A percentile compares a stretch with the other conserved stretches of the same genome.
phyloP scores from a whole-genome alignment of 2,329 filamentous ascomycete species.

The Hypoxylon sp. region DNA sequence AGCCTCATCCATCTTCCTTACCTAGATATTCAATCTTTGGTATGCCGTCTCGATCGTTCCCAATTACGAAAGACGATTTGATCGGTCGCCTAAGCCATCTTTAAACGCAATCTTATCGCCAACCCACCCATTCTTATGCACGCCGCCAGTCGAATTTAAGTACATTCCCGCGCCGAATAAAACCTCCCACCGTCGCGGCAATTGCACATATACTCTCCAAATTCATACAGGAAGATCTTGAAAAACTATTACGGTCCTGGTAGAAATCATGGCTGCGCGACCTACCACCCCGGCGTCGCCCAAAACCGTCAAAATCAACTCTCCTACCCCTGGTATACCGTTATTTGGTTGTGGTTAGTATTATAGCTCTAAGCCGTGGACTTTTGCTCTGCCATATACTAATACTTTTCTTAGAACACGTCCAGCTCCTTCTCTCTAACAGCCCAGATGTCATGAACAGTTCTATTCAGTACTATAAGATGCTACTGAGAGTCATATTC shows the following conservation, averaged over 20 bases:
- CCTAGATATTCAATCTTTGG: constrained; percentile 1
- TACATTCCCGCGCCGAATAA: constrained; percentile 7
- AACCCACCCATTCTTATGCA: not conserved
- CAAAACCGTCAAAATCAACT: constrained; percentile 73
- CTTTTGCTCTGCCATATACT: constrained; percentile 46
- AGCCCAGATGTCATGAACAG: constrained; percentile 75
- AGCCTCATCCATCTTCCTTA: constrained; percentile 5
- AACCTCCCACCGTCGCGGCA: not conserved
- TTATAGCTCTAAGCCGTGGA: not conserved
- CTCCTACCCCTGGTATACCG: constrained; percentile 70
- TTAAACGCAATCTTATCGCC: constrained; percentile 15
- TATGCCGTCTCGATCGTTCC: not conserved
- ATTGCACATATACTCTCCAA: constrained; percentile 10
- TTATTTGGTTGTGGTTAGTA: constrained; percentile 75
- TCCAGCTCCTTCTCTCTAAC: constrained; percentile 75
- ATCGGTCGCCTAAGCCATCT: constrained; percentile 1
- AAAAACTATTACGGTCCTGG: constrained; percentile 4
- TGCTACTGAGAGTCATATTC: constrained; percentile 78
- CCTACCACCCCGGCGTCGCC: constrained; percentile 54
- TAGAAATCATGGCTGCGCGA: constrained; percentile 51
- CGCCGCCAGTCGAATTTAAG: not conserved
- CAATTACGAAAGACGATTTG: constrained; percentile 1
- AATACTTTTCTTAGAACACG: constrained; percentile 71
- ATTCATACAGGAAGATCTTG: constrained; percentile 3
- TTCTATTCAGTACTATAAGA: constrained; percentile 79